Conservation (phyloP, 129 eudicot species). For the Tagetes patula region DNA sequence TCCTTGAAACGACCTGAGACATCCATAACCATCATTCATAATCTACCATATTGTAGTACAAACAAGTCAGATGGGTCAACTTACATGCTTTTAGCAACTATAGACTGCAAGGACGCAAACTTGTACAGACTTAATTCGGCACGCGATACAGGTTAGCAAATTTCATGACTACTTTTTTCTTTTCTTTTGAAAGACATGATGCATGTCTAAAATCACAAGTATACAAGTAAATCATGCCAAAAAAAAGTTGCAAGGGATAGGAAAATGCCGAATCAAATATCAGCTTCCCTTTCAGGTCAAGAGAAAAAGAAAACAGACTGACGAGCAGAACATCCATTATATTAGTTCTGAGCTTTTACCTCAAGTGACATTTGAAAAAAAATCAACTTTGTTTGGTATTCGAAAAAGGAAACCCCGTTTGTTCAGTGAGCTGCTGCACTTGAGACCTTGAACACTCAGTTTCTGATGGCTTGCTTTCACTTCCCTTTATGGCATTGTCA, state of each 20-base stretch:
- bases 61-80: not conserved
- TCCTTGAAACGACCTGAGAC: not conserved
- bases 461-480: slow-evolving; percentile 40
- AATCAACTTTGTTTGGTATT: slow-evolving; percentile 49
- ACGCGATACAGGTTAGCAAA: not conserved
- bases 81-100: not conserved
- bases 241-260: not conserved
- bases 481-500: slow-evolving; percentile 28
- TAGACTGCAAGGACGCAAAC: not conserved
- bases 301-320: not conserved
- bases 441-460: slow-evolving; percentile 55
- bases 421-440: slow-evolving; percentile 70
- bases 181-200: not conserved
- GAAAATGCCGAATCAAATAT: slow-evolving; percentile 22
- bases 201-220: not conserved
- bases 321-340: not conserved
- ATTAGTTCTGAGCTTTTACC: slow-evolving; percentile 25
- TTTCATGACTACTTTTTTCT: not conserved
- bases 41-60: not conserved
- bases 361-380: not conserved
- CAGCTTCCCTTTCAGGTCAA: slow-evolving; percentile 17
- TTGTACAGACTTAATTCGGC: not conserved
- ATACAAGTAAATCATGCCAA: slow-evolving; percentile 13
- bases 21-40: not conserved
- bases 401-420: slow-evolving; percentile 72